Conservation (phyloP, 768 basidiomycete species). For the Tulasnella sp. region DNA sequence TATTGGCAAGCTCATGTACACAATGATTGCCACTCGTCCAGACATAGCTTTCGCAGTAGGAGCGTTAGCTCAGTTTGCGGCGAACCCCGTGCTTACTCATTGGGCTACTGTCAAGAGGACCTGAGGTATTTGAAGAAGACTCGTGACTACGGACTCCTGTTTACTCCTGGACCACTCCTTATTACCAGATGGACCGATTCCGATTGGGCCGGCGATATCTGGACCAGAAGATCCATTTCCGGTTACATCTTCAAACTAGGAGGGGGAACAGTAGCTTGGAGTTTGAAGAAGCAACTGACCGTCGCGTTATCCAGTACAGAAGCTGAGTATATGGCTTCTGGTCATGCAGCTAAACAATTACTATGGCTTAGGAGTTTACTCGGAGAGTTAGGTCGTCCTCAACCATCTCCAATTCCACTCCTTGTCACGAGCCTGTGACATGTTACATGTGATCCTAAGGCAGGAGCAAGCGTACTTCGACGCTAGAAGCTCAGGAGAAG, state of each 20-base stretch:
- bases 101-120: constrained; percentile 9
- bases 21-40: not conserved
- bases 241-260: constrained; percentile 22
- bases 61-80: constrained; percentile 6
- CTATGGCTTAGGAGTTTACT: constrained; percentile 9
- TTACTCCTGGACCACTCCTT: not conserved
- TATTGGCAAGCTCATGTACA: not conserved
- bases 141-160: constrained; percentile 3
- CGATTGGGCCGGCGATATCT: constrained; percentile 21
- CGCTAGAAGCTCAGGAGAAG: too few relatives aligned
- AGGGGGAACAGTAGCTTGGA: constrained; percentile 20
- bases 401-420: not conserved
- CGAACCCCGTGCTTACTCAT: constrained; percentile 12
- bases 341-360: not conserved
- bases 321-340: constrained; percentile 21
- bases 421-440: too few relatives aligned
- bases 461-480: too few relatives aligned
- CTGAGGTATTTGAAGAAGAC: constrained; percentile 1
- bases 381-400: not conserved
- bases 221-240: constrained; percentile 20
- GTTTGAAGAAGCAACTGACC: constrained; percentile 19
- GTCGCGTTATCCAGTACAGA: constrained; percentile 23
- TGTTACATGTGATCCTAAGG: too few relatives aligned
- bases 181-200: constrained; percentile 20
- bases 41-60: constrained; percentile 14